These are phyloP conservation scores for Hysterangium stoloniferum DNA, from an alignment of 768 basidiomycete species.

Conservation along the genomic window DNA sequence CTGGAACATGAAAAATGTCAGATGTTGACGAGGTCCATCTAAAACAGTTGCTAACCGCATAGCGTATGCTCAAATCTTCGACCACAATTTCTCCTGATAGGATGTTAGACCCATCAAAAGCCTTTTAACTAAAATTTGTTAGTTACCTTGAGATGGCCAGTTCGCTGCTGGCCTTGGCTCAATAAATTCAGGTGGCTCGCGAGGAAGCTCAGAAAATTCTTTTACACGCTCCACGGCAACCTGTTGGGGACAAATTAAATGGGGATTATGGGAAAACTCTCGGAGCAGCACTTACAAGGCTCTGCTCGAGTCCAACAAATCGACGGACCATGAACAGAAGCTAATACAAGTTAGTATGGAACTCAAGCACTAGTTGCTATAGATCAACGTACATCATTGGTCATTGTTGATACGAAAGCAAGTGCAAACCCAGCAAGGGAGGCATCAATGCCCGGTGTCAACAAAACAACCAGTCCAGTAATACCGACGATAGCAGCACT, in stretches of 20 bases:
- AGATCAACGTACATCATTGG: slow-evolving; percentile 44
- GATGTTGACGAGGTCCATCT: not conserved
- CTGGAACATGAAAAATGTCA: slow-evolving; percentile 27
- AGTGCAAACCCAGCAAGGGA: slow-evolving; percentile 82
- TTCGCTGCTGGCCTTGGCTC: slow-evolving; percentile 75
- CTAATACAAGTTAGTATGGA: slow-evolving; percentile 22
- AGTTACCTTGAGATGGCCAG: slow-evolving; percentile 74
- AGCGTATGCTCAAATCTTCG: slow-evolving; percentile 21
- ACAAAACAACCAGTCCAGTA: slow-evolving; percentile 57
- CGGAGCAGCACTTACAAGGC: slow-evolving; percentile 52
- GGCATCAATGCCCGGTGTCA: slow-evolving; percentile 67
- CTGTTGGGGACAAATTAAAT: slow-evolving; percentile 26
- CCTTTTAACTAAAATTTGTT: slow-evolving; percentile 13
- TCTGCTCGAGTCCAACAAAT: slow-evolving; percentile 85
- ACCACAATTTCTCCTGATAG: slow-evolving; percentile 18
- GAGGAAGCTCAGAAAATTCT: slow-evolving; percentile 75
- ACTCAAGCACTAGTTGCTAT: not conserved
- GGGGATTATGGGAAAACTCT: not conserved
- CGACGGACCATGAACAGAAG: slow-evolving; percentile 67
- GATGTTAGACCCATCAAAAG: not conserved
- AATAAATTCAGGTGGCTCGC: slow-evolving; percentile 76
- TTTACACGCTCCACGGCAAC: slow-evolving; percentile 85
- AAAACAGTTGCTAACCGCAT: slow-evolving; percentile 15
- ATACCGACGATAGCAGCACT: slow-evolving; percentile 66
- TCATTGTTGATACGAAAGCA: slow-evolving; percentile 74